Percentiles rank a stretch among this genome's conserved stretches.
Conservation (phyloP, 305 asterid genomes). For the Fraxinus velutina region DNA sequence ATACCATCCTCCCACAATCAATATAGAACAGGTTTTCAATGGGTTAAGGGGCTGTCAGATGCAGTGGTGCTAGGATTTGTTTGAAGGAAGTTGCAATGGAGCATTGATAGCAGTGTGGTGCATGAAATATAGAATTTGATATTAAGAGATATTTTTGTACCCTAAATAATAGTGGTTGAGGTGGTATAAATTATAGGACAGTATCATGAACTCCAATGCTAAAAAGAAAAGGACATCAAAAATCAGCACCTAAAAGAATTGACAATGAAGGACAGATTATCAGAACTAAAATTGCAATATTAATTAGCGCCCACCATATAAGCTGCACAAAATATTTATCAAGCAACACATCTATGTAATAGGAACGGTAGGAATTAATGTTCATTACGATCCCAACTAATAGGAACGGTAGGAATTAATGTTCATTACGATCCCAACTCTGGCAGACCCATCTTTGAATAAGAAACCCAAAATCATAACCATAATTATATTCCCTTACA, state of each 20-base stretch:
- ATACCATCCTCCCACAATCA: not conserved
- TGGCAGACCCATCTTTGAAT: not conserved
- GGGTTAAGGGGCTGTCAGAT: not conserved
- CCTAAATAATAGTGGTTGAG: not conserved
- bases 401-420: not conserved
- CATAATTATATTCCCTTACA: not conserved
- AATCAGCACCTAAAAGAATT: not conserved
- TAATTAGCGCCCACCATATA: not conserved
- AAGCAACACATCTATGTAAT: not conserved
- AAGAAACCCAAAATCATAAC: not conserved
- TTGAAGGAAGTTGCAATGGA: not conserved
- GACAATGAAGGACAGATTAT: not conserved
- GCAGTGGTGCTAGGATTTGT: not conserved
- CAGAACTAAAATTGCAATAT: not conserved
- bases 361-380: not conserved
- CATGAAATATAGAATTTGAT: not conserved
- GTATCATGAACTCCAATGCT: not conserved
- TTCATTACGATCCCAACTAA: not conserved
- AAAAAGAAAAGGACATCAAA: not conserved
- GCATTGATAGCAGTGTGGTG: not conserved
- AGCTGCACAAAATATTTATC: not conserved
- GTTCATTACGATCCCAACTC: not conserved
- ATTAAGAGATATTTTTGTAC: not conserved
- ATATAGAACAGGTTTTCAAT: not conserved
- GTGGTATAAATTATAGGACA: not conserved